Evolutionary conservation across 148 eudicot species (phyloP), one percentile per base, ranked within the genome.

Genomic region (Hydrangea macrophylla): DNA sequence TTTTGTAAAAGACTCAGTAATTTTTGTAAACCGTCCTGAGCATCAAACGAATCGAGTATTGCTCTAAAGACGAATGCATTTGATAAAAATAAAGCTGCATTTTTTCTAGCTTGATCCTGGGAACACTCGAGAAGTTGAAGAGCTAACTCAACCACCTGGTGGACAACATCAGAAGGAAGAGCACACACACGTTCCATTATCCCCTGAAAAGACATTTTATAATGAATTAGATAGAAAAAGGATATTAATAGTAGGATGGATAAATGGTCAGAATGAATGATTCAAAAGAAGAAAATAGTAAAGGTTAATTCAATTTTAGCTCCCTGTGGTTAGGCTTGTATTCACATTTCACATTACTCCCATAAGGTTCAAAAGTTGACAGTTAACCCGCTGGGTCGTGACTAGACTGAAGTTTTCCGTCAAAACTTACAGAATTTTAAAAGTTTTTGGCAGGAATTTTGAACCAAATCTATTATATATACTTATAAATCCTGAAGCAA

Each of bases 141-240:
- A 67, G 87, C 92, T 80, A 91, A 76, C 80, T 85, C 87, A 70
- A 94, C 92, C 78, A 94, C 70, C 78, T 87, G 86, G 55, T 80
- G 73, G 65, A 90, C 82, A 60, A 86, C 73, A 61, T 85, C 83
- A 28, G 92, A 83, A 70, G 99, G 93, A 70, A 89, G 93, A 31
- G 93, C 92, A 78, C 99, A 94, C 39, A 91, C 93, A 71, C 89
- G 96, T 69, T 90, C 99, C 99, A 94, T 94, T 61, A 91, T 83
- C 24, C 89, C 99, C 99, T 94, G 78, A 60, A 76, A 78, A 13
- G 56, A 5, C 33, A 50, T 31, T 27, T 60, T 4, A 39, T 36
- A 31, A 27, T 28, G 24, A 65, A n/a, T 25, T 20, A 17, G 28
- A 6, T 45, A 35, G 32, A 26, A 31, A 55, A 32, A 15, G 36